phyloP scores from a whole-genome alignment of 352 stramenopile genomes.

The Peronospora farinosa region DNA sequence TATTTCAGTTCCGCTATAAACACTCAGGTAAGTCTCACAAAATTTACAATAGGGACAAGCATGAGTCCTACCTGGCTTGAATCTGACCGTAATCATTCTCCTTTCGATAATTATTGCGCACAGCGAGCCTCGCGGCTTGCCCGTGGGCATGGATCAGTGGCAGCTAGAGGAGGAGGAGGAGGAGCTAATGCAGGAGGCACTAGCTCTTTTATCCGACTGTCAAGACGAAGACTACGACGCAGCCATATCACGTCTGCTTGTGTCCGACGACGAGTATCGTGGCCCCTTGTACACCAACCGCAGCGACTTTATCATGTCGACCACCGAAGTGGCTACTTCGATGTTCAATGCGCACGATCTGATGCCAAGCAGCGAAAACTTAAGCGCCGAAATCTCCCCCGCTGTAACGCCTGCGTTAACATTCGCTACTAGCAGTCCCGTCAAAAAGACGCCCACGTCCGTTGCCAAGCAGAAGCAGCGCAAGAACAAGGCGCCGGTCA shows the following conservation, averaged over 20 bases:
- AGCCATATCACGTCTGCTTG: conserved; percentile 33
- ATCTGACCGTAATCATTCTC: conserved; percentile 10
- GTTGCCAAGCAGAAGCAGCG: conserved; percentile 15
- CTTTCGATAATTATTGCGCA: conserved; percentile 12
- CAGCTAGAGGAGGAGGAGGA: conserved; percentile 29
- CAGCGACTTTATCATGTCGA: conserved; percentile 12
- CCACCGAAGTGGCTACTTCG: conserved; percentile 5
- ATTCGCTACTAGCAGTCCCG: conserved; percentile 16
- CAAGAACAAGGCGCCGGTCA: conserved; percentile 21
- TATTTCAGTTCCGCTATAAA: no score
- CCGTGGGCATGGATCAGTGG: conserved; percentile 27
- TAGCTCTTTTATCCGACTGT: conserved; percentile 36
- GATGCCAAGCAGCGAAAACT: background rate
- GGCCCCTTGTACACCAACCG: no score
- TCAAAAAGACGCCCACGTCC: conserved; percentile 18
- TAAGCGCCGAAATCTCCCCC: conserved; percentile 12
- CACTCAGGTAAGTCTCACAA: no score
- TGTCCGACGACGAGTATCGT: conserved; percentile 26
- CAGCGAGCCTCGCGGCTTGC: conserved; percentile 18
- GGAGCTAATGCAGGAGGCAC: conserved; percentile 38
- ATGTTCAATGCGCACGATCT: background rate
- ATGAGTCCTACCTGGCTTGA: no score
- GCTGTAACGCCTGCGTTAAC: conserved; percentile 8
- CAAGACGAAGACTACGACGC: conserved; percentile 27
- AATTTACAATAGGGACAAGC: no score